These are phyloP conservation scores for Chrysanthemum makinoi DNA, from an alignment of 129 eudicot genomes.

Conservation along the genomic window DNA sequence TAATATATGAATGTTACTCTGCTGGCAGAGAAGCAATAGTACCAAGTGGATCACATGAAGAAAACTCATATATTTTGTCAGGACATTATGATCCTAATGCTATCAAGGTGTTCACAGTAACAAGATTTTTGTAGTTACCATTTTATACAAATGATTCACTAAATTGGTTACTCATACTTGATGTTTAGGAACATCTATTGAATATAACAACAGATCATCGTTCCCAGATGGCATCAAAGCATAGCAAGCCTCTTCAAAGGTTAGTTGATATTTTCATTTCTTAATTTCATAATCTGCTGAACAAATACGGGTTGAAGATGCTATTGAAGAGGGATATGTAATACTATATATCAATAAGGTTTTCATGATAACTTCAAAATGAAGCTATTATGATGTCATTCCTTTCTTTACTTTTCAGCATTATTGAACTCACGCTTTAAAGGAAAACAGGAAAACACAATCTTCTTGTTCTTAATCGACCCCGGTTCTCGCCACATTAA, in stretches of 20 bases:
- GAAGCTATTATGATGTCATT: not conserved
- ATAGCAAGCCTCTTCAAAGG: slow-evolving; percentile 71
- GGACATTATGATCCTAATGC: slow-evolving; percentile 82
- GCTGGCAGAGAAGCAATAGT: slow-evolving; percentile 68
- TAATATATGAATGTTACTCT: slow-evolving; percentile 10
- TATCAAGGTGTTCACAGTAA: slow-evolving; percentile 52
- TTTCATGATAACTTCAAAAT: slow-evolving; percentile 11
- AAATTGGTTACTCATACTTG: slow-evolving; percentile 18
- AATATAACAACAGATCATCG: slow-evolving; percentile 82
- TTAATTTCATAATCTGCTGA: not conserved
- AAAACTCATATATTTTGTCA: slow-evolving; percentile 52
- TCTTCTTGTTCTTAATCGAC: not conserved
- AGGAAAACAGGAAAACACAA: not conserved
- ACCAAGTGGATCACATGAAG: slow-evolving; percentile 62
- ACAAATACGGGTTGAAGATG: not conserved
- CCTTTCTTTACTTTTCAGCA: slow-evolving; percentile 4
- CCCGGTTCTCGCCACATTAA: not conserved
- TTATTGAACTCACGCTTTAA: slow-evolving; percentile 1
- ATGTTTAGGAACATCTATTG: slow-evolving; percentile 74
- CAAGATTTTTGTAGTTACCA: slow-evolving; percentile 6
- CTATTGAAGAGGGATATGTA: not conserved
- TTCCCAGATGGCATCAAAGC: slow-evolving; percentile 71
- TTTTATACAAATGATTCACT: slow-evolving; percentile 5
- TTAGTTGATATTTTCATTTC: slow-evolving; percentile 21
- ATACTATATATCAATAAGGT: slow-evolving; percentile 10